phyloP scores from a whole-genome alignment of 345 rosid species.

The Salix brachista region DNA sequence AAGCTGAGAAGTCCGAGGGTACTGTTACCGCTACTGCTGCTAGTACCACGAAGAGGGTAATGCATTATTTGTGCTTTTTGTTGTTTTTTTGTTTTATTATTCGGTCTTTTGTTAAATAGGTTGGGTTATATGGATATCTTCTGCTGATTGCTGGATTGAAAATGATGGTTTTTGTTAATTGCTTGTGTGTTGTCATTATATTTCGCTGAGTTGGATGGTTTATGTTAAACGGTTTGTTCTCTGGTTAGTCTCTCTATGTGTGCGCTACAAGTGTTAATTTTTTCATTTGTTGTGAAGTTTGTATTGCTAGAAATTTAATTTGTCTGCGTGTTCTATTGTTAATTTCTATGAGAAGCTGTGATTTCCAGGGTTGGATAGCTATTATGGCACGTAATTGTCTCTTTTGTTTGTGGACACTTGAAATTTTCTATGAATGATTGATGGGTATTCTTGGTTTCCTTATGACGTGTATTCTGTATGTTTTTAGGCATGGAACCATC shows the following conservation, averaged over 20 bases:
- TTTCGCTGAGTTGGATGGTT: neutral
- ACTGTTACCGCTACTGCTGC: conserved; percentile 36
- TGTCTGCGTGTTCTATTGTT: neutral
- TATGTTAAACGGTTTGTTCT: neutral
- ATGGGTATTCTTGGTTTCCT: neutral
- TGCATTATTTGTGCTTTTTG: neutral
- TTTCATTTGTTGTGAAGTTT: no score
- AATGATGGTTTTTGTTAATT: no score
- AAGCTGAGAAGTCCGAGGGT: conserved; percentile 79
- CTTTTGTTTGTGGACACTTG: neutral
- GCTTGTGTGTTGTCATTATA: no score
- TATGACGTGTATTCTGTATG: neutral
- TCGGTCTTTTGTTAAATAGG: neutral
- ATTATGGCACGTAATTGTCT: no score
- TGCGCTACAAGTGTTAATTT: neutral
- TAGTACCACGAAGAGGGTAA: conserved; percentile 63
- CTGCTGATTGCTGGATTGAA: no score
- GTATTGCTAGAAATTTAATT: no score
- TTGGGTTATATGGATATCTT: neutral
- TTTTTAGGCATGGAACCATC: no score
- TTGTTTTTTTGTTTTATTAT: neutral
- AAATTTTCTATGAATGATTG: neutral
- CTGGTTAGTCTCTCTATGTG: no score
- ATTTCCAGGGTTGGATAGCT: neutral
- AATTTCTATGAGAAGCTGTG: neutral